phyloP scores from a whole-genome alignment of 768 basidiomycete species.

The Russula vinacea region DNA sequence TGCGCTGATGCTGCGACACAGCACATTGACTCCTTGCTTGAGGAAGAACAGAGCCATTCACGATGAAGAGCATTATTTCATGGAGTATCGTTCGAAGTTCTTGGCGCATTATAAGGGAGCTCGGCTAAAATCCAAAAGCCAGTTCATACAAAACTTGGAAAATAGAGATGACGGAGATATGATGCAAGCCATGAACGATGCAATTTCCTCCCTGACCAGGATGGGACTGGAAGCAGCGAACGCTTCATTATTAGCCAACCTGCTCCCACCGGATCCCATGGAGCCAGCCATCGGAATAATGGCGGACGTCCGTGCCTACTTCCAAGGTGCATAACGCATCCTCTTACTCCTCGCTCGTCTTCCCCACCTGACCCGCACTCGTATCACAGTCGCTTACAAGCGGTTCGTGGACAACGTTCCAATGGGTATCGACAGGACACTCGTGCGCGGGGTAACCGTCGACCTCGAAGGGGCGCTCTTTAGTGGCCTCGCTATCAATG shows the following conservation, averaged over 20 bases:
- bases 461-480: conserved; percentile 46
- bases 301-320: conserved; percentile 70
- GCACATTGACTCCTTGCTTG: conserved; percentile 21
- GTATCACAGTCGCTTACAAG: conserved; percentile 50
- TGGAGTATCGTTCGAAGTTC: conserved; percentile 46
- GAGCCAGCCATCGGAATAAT: conserved; percentile 59
- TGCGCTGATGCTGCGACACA: conserved; percentile 7
- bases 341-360: neutral
- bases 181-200: conserved; percentile 23
- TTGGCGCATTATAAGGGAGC: conserved; percentile 46
- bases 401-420: conserved; percentile 57
- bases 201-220: conserved; percentile 39
- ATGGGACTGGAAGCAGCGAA: conserved; percentile 42
- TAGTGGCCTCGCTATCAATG: conserved; percentile 48
- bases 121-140: conserved; percentile 16
- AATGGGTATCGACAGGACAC: conserved; percentile 52
- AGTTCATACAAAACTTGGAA: neutral
- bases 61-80: conserved; percentile 32
- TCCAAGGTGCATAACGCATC: conserved; percentile 53
- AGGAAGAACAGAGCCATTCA: conserved; percentile 29
- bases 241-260: conserved; percentile 44
- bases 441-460: conserved; percentile 46
- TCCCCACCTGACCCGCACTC: neutral
- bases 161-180: neutral
- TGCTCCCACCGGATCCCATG: conserved; percentile 51